Percentiles rank a stretch among this genome's conserved stretches.
Evolutionary conservation across 768 basidiomycete species (phyloP).

Genomic region (Lactarius pseudohatsudake): DNA sequence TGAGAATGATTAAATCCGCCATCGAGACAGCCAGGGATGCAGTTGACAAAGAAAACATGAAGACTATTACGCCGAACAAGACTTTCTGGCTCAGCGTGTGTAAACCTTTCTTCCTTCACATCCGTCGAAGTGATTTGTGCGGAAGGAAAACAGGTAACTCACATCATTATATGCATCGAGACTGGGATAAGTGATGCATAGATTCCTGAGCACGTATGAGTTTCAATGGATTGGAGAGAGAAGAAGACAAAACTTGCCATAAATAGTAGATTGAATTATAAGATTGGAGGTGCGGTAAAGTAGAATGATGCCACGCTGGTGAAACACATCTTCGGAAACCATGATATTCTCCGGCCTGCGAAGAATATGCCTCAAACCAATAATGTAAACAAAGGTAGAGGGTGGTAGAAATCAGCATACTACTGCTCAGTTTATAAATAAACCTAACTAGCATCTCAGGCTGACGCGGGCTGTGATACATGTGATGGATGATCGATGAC

Average conservation of each 20-base stretch:
- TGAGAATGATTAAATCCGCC: not conserved
- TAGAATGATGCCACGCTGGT: not conserved
- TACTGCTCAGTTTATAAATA: not conserved
- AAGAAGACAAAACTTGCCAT: not conserved
- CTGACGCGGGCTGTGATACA: not conserved
- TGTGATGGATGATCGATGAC: not conserved
- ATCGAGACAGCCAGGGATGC: not conserved
- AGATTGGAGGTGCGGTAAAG: not conserved
- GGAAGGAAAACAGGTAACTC: not conserved
- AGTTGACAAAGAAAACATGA: slow-evolving; percentile 7
- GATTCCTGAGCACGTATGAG: not conserved
- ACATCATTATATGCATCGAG: not conserved
- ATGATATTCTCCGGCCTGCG: not conserved
- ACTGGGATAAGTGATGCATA: not conserved
- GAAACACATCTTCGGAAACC: not conserved
- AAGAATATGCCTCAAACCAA: not conserved
- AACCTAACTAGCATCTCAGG: no score
- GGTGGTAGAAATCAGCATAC: not conserved
- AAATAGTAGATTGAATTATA: not conserved
- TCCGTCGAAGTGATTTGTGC: not conserved
- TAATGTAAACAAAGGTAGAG: not conserved
- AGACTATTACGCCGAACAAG: not conserved
- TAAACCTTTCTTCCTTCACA: not conserved
- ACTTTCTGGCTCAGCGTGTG: not conserved
- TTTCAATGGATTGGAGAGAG: not conserved